Base-by-base conservation (phyloP, 805 yeast species). In the Starmerella cellae region DNA sequence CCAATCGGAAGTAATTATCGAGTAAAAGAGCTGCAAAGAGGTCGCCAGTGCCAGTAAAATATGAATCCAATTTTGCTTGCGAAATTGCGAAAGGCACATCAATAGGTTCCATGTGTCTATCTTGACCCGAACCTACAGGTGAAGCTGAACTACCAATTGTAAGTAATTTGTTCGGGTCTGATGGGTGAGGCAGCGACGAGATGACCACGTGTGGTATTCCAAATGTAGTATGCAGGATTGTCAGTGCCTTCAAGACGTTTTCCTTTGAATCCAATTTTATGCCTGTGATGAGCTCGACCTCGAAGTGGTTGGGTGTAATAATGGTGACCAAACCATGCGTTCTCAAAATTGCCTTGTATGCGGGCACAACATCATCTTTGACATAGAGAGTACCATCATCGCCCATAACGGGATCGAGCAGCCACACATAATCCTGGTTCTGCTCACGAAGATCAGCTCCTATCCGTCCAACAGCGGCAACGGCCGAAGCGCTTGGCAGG, bases 11-110 rank as follows among this genome's bases (percentile, higher is more conserved):
- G 23, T 77, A 63, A 50, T 82, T 70, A 58, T 80, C 93, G 5
- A 82, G 52, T 26, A 85, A 59, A 31, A 87, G 59, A 0, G 94
- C 88, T 0, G 94, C 78, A 53, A 88, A 87, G 33, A 87, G 61
- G 55, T 87, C 97, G 5, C 97, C 97, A 0, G 91, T 94, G 1
- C 97, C 97, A 0, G 95, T 83, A 62, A 87, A 88, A 58, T 88
- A 84, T 4, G 88, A 77, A 42, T 78, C 74, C 33, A 83, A 71
- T 28, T 68, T 65, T 2, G 82, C 79, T 13, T 80, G 68, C 49
- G 68, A 67, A 53, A 72, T 75, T 37, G 58, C 63, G 41, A 61
- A 47, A 1, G 63, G 55, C 17, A 37, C 26, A 14, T 22, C 35
- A 11, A 16, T 6, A 33, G 3, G 16, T 14, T 16, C 27, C 8